phyloP scores from a whole-genome alignment of 768 basidiomycete species.

The Hortiboletus flavorubellus region DNA sequence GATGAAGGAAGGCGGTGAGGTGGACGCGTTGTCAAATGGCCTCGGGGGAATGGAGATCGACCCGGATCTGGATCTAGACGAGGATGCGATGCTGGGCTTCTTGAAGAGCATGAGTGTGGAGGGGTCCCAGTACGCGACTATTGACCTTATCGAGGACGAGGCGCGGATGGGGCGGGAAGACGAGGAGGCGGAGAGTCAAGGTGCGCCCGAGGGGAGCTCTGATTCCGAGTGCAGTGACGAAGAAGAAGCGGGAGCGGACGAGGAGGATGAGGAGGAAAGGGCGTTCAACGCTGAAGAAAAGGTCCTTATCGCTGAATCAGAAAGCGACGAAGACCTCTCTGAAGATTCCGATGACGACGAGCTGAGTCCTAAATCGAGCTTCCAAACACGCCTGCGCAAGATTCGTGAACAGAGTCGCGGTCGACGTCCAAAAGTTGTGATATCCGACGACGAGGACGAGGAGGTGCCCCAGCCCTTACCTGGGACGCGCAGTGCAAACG shows the following conservation, averaged over 20 bases:
- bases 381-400: constrained; percentile 35
- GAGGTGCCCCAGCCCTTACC: constrained; percentile 20
- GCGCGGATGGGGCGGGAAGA: constrained; percentile 49
- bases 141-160: constrained; percentile 64
- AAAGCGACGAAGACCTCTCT: constrained; percentile 21
- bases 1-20: constrained; percentile 19
- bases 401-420: constrained; percentile 27
- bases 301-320: constrained; percentile 38
- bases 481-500: constrained; percentile 46
- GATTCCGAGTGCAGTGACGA: constrained; percentile 31
- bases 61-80: constrained; percentile 46
- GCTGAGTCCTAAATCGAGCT: constrained; percentile 32
- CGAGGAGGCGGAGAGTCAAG: constrained; percentile 36
- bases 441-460: constrained; percentile 23
- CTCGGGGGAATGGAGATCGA: constrained; percentile 65
- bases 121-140: constrained; percentile 50
- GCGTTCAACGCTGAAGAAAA: constrained; percentile 45
- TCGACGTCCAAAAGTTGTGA: constrained; percentile 8
- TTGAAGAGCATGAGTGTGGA: constrained; percentile 46
- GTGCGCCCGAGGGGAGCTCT: constrained; percentile 23
- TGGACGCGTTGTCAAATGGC: constrained; percentile 28
- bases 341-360: constrained; percentile 34
- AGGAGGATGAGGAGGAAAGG: constrained; percentile 35
- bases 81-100: constrained; percentile 52
- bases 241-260: constrained; percentile 22